Evolutionary conservation across 495 filamentous ascomycete genomes (phyloP), one percentile per base, ranked within the genome.

Genomic region (Hypoxylon intermedium): DNA sequence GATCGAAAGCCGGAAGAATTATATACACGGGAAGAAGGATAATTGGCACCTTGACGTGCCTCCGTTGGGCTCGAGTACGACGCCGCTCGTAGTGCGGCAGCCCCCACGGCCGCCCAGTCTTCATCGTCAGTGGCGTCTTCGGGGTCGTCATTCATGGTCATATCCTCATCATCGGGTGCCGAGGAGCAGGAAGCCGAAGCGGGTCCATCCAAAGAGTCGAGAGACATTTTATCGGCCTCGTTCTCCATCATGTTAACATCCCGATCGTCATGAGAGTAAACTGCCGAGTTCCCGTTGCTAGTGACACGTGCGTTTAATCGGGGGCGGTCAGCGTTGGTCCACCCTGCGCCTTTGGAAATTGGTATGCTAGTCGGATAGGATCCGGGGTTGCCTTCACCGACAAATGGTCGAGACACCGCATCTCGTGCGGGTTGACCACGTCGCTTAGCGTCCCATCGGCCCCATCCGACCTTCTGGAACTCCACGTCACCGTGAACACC

Each of bases 381-480:
- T 78, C 68, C 70, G 73, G 66, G 67, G 72, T 49, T 72, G 71
- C 61, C 80, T 84, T 44, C 76, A 73, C 60, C 72, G 78, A 67
- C 71, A 74, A 38, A 68, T 58, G 66, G 50, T 63, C 67, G 55
- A 50, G 60, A 59, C n/a, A 33, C 5, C 31, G 59, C 49, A 20
- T 83, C 78, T 53, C 83, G 82, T 42, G 82, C 66, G 11, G 83
- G 75, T 59, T 92, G 85, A 20, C 85, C 90, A 51, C 85, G 84
- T 71, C 82, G 81, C 64, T 83, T 86, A 53, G 93, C 93, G 73
- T 94, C 88, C 94, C 94, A 98, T 41, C 91, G 86, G 43, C 94
- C 94, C 94, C 94, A 98, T 55, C 94, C 94, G 54, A 96, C 89
- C 77, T 98, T 98, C 71, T 95, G 89, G 67, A 97, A 98, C 63